A percentile compares a stretch with the other conserved stretches of the same genome.
phyloP scores from a whole-genome alignment of 805 yeast species.

The Wickerhamomyces chaumierensis region DNA sequence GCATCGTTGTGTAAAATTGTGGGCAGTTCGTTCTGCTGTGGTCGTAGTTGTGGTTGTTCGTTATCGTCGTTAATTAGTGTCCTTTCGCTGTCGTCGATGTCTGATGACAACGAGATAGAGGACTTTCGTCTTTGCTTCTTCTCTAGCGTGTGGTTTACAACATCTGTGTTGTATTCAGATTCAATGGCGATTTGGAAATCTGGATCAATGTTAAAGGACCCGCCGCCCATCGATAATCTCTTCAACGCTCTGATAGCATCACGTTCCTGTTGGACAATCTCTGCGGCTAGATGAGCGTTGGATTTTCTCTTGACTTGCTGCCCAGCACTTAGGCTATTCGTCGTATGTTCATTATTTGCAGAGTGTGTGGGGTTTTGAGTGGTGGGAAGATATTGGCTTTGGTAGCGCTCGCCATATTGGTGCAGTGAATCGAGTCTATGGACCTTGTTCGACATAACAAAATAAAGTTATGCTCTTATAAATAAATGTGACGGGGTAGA shows the following conservation, averaged over 20 bases:
- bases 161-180: conserved; percentile 12
- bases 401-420: neutral
- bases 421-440: too few relatives aligned
- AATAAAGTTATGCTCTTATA: too few relatives aligned
- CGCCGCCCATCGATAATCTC: conserved; percentile 51
- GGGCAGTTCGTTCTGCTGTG: neutral
- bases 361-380: neutral
- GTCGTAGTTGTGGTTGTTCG: neutral
- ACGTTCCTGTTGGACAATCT: conserved; percentile 65
- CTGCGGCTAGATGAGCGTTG: conserved; percentile 51
- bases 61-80: conserved; percentile 5
- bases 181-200: conserved; percentile 45
- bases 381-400: neutral
- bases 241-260: conserved; percentile 65
- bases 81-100: conserved; percentile 6
- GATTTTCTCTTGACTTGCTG: conserved; percentile 26
- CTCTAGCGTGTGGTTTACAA: conserved; percentile 4
- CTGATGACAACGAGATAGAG: conserved; percentile 7
- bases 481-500: too few relatives aligned
- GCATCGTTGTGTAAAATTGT: neutral
- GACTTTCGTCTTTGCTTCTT: conserved; percentile 8
- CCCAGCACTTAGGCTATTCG: neutral
- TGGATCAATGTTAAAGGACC: conserved; percentile 48
- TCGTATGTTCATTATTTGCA: neutral
- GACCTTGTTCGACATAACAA: neutral